Evolutionary conservation across 2,329 filamentous ascomycete species (phyloP).

Genomic region (Botrytis sinoallii): DNA sequence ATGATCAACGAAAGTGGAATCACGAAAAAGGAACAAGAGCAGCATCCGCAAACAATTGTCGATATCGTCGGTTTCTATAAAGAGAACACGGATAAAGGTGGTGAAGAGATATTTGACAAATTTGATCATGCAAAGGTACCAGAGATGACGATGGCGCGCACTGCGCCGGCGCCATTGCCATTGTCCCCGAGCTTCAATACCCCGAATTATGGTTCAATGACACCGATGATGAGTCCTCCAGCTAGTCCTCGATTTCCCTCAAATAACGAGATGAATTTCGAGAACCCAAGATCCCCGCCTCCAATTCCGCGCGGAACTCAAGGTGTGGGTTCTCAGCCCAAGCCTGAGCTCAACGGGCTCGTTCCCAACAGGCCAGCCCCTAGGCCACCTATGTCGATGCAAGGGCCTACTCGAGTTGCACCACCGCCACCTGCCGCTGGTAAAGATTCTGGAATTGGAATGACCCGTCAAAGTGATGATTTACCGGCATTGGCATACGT

Average conservation of each 20-base stretch:
- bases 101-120: conserved; percentile 87
- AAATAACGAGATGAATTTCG: conserved; percentile 90
- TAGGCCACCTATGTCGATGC: conserved; percentile 75
- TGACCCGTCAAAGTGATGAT: conserved; percentile 59
- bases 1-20: conserved; percentile 95
- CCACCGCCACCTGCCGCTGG: conserved; percentile 54
- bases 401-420: conserved; percentile 58
- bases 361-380: conserved; percentile 83
- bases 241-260: conserved; percentile 83
- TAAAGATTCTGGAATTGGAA: conserved; percentile 63
- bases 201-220: conserved; percentile 55
- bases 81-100: conserved; percentile 76
- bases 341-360: conserved; percentile 54
- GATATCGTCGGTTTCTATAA: conserved; percentile 98
- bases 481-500: conserved; percentile 39
- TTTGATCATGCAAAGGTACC: conserved; percentile 79
- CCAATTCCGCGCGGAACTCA: conserved; percentile 64
- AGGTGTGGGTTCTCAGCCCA: conserved; percentile 40
- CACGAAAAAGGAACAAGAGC: conserved; percentile 89
- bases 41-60: conserved; percentile 92
- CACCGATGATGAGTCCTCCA: conserved; percentile 58
- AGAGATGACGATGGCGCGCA: conserved; percentile 46
- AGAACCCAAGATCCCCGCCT: conserved; percentile 90
- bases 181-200: conserved; percentile 48
- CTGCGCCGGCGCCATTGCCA: conserved; percentile 25